Conservation (phyloP, 2,329 filamentous ascomycete genomes). For the Stachybotrys echinatus region DNA sequence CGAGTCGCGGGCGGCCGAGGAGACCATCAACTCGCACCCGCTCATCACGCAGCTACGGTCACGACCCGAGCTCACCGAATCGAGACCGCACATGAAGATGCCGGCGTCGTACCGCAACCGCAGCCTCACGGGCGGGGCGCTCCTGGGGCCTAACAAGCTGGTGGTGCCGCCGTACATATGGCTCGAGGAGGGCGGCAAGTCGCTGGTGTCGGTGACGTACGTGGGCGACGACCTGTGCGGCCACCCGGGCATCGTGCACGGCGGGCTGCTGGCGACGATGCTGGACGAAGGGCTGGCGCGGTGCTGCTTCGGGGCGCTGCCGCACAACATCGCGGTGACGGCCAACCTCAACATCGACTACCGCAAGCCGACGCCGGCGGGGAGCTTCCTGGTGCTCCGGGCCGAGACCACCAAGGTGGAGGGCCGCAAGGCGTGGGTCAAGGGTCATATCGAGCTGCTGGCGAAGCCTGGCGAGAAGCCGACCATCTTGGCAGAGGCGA, state of each 20-base stretch:
- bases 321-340: conserved; percentile 80
- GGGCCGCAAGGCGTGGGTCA: conserved; percentile 91
- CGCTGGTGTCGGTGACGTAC: conserved; percentile 67
- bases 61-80: conserved; percentile 64
- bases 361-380: conserved; percentile 70
- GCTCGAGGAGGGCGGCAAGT: conserved; percentile 63
- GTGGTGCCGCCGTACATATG: conserved; percentile 78
- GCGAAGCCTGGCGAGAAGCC: conserved; percentile 55
- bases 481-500: conserved; percentile 71
- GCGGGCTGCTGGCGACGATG: conserved; percentile 85
- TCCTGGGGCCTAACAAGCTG: conserved; percentile 70
- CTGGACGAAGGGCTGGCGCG: conserved; percentile 85
- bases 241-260: conserved; percentile 86
- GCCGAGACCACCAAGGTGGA: conserved; percentile 81
- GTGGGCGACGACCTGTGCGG: conserved; percentile 78
- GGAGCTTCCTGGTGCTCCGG: conserved; percentile 69
- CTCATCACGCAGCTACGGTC: conserved; percentile 64
- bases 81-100: conserved; percentile 83
- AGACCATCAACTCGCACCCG: conserved; percentile 69
- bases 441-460: conserved; percentile 78
- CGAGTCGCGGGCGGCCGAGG: conserved; percentile 57
- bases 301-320: conserved; percentile 83
- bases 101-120: conserved; percentile 63
- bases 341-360: conserved; percentile 83
- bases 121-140: conserved; percentile 76